A percentile compares a stretch with the other conserved stretches of the same genome.
Evolutionary conservation across 2,329 filamentous ascomycete species (phyloP).

Genomic region (Drechslerella coelobrocha): DNA sequence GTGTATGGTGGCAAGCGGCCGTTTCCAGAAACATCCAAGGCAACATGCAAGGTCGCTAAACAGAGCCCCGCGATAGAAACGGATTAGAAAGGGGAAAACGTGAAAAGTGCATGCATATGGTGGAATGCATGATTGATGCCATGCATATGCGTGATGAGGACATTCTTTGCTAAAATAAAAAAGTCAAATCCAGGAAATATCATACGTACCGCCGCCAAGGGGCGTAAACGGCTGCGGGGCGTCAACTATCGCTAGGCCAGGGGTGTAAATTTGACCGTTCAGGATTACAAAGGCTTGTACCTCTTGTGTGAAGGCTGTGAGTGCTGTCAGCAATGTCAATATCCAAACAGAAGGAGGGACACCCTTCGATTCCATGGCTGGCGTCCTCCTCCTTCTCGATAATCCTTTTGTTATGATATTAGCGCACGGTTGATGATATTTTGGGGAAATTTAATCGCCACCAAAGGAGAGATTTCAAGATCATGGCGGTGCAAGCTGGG

Average conservation of each 20-base stretch:
- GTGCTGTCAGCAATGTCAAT: constrained; percentile 15
- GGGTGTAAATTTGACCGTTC: constrained; percentile 73
- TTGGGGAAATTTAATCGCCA: constrained; percentile 8
- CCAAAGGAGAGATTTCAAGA: not conserved
- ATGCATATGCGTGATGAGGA: too few species aligned
- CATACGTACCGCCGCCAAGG: constrained; percentile 66
- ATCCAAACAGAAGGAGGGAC: not conserved
- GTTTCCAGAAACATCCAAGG: constrained; percentile 71
- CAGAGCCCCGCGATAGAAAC: too few species aligned
- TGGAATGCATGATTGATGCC: too few species aligned
- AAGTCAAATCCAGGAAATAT: constrained; percentile 4
- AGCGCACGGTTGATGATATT: too few species aligned
- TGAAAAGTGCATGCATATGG: constrained; percentile 3
- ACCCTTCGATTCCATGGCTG: too few species aligned
- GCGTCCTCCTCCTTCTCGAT: too few species aligned
- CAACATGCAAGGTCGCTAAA: constrained; percentile 66
- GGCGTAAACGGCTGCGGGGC: constrained; percentile 71
- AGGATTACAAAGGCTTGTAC: constrained; percentile 65
- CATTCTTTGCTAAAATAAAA: too few species aligned
- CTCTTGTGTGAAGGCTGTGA: constrained; percentile 55
- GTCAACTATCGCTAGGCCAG: constrained; percentile 71
- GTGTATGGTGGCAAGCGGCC: constrained; percentile 69
- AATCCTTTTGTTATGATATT: too few species aligned
- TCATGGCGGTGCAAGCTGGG: constrained; percentile 8
- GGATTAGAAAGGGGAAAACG: not conserved